These are phyloP conservation scores for Volvariella volvacea DNA, from an alignment of 1,284 basidiomycete genomes.

Conservation along the genomic window DNA sequence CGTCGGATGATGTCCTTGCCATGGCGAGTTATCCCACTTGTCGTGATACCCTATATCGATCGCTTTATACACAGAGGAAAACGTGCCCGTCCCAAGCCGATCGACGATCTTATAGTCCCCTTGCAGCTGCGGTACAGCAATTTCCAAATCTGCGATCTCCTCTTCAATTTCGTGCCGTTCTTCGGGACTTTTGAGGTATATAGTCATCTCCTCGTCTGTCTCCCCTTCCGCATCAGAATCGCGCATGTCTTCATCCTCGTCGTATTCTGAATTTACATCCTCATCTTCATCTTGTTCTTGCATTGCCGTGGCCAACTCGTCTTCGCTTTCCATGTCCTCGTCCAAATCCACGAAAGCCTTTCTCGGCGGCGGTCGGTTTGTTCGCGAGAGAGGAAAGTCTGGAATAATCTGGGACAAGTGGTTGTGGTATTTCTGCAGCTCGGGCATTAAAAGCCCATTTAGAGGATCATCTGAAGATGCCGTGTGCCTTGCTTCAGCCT, in stretches of 20 bases:
- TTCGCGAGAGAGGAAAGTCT: constrained; percentile 1
- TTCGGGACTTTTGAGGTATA: constrained; percentile 50
- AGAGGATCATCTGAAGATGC: constrained; percentile 47
- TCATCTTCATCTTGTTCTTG: constrained; percentile 24
- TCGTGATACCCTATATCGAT: constrained; percentile 73
- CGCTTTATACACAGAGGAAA: constrained; percentile 98
- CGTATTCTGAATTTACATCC: constrained; percentile 15
- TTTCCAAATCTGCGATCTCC: constrained; percentile 66
- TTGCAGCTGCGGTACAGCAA: constrained; percentile 54
- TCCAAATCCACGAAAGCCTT: constrained; percentile 36
- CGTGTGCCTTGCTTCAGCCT: constrained; percentile 19
- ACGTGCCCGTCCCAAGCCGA: constrained; percentile 93
- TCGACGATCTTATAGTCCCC: constrained; percentile 83
- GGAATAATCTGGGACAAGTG: constrained; percentile 43
- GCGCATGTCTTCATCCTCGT: constrained; percentile 19
- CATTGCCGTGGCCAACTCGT: constrained; percentile 30
- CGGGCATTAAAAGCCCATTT: constrained; percentile 29
- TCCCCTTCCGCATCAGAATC: constrained; percentile 16
- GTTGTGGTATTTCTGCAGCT: constrained; percentile 42
- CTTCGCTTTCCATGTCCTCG: constrained; percentile 45
- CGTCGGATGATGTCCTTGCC: constrained; percentile 65
- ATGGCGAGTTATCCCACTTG: constrained; percentile 78
- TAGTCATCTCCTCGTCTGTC: constrained; percentile 52
- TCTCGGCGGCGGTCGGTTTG: constrained; percentile 13
- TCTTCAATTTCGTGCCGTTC: constrained; percentile 71